phyloP scores from a whole-genome alignment of 1,139 yeast genomes.

The Hemisphaericaspora xylofermentans region DNA sequence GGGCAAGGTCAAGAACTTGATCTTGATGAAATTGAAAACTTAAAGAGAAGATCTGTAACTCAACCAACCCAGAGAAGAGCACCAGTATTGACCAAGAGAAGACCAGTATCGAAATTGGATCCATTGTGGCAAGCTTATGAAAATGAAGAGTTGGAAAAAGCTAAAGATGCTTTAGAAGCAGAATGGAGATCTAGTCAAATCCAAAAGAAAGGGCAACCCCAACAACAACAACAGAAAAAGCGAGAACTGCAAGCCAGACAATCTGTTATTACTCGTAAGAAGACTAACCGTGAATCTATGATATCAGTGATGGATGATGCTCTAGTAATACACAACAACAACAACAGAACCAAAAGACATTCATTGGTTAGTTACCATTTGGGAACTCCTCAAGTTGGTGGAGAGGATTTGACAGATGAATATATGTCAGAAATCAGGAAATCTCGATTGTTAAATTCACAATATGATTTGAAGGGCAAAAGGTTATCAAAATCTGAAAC shows the following conservation, averaged over 20 bases:
- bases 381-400: conserved; percentile 40
- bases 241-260: too few species aligned
- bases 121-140: conserved; percentile 56
- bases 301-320: conserved; percentile 33
- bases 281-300: conserved; percentile 40
- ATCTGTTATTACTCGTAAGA: conserved; percentile 15
- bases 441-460: conserved; percentile 45
- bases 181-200: conserved; percentile 22
- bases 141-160: conserved; percentile 47
- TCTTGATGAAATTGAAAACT: conserved; percentile 39
- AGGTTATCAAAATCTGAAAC: conserved; percentile 14
- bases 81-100: conserved; percentile 41
- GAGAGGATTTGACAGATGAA: conserved; percentile 44
- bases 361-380: conserved; percentile 32
- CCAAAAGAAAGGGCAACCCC: conserved; percentile 2
- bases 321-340: conserved; percentile 8
- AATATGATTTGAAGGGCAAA: conserved; percentile 32
- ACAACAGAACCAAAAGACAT: conserved; percentile 13
- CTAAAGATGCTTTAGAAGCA: conserved; percentile 45
- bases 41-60: conserved; percentile 50
- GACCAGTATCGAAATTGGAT: conserved; percentile 73
- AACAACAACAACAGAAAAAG: conserved; percentile 10
- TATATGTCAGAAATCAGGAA: conserved; percentile 46
- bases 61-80: conserved; percentile 42
- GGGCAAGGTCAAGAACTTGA: conserved; percentile 31